A percentile compares a stretch with the other conserved stretches of the same genome.
These are phyloP conservation scores for Larix kaempferi DNA, from an alignment of 75 land plant species.

Conservation along the genomic window DNA sequence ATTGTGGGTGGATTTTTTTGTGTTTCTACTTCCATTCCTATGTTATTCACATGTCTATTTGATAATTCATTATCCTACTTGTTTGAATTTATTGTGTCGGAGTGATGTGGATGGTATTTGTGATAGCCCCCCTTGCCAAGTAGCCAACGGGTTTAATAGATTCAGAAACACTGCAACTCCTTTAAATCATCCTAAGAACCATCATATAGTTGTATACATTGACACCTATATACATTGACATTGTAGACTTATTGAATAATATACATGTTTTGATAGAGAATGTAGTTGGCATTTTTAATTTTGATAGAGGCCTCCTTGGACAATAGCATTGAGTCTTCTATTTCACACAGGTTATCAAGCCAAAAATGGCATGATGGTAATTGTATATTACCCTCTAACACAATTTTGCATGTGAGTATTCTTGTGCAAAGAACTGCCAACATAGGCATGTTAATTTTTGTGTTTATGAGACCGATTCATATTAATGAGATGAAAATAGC, in stretches of 20 bases:
- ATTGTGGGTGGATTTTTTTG: neutral
- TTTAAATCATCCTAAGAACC: conserved; percentile 70
- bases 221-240: conserved; percentile 97
- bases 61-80: neutral
- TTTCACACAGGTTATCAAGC: conserved; percentile 94
- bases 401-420: conserved; percentile 93
- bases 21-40: neutral
- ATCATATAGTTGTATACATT: conserved; percentile 73
- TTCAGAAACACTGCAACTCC: conserved; percentile 69
- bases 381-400: conserved; percentile 95
- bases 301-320: conserved; percentile 70
- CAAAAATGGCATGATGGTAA: conserved; percentile 88
- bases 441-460: conserved; percentile 41
- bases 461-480: neutral
- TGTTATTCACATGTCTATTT: conserved; percentile 1
- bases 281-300: conserved; percentile 87
- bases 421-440: conserved; percentile 81
- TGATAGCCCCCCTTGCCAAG: conserved; percentile 99
- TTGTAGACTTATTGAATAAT: conserved; percentile 78
- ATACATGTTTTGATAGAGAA: conserved; percentile 93
- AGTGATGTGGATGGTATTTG: conserved; percentile 94
- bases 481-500: neutral
- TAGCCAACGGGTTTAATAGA: conserved; percentile 93
- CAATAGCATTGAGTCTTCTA: conserved; percentile 76
- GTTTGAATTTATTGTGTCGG: conserved; percentile 20